Percentiles rank a stretch among this genome's conserved stretches.
Conservation (phyloP, 345 rosid species). For the Pistacia vera region DNA sequence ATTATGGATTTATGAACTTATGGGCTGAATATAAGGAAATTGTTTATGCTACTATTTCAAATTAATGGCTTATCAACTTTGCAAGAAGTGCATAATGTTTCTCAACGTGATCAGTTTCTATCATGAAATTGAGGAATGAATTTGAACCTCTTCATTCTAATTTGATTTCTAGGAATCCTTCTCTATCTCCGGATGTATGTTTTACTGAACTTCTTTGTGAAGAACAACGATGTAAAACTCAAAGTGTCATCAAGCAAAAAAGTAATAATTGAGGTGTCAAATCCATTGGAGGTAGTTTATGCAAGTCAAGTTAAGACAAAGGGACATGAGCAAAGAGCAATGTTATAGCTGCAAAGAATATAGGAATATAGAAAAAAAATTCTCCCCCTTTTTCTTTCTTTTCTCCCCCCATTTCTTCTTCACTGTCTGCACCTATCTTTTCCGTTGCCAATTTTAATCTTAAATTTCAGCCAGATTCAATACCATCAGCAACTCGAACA, state of each 20-base stretch:
- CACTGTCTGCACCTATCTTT: no score
- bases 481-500: slow-evolving; percentile 46
- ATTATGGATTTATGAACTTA: background rate
- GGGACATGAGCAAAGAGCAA: background rate
- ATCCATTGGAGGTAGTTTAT: background rate
- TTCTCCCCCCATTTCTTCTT: no score
- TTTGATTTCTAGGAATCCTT: background rate
- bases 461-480: slow-evolving; percentile 22
- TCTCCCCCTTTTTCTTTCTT: no score
- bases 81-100: background rate
- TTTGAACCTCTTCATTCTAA: background rate
- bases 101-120: background rate
- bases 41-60: background rate
- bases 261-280: background rate
- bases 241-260: background rate
- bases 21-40: background rate
- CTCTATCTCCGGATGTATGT: background rate
- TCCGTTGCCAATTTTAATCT: no score
- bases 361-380: background rate
- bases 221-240: background rate
- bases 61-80: background rate
- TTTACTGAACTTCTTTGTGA: background rate
- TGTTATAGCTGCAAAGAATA: slow-evolving; percentile 15
- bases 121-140: background rate
- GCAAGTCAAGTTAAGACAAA: background rate